Evolutionary conservation across 495 filamentous ascomycete genomes (phyloP).

Genomic region (Talaromyces adpressus): DNA sequence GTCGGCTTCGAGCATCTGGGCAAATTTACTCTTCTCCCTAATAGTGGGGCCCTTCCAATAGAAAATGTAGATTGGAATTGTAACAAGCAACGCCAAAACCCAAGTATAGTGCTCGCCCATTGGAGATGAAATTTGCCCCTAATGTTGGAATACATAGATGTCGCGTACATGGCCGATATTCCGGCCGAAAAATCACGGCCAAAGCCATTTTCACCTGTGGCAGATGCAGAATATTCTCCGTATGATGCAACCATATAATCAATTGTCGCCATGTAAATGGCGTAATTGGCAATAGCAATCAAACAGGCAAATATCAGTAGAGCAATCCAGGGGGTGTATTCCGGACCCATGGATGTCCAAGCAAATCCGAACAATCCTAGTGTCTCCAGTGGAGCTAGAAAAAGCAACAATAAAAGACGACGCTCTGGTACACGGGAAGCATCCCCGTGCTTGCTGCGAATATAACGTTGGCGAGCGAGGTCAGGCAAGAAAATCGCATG

Average conservation of each 20-base stretch:
- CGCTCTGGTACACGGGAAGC: constrained; percentile 49
- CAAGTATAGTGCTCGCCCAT: constrained; percentile 29
- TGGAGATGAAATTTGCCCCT: constrained; percentile 17
- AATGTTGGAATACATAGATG: constrained; percentile 19
- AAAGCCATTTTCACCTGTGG: constrained; percentile 64
- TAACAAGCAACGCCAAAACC: constrained; percentile 26
- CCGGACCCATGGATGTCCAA: constrained; percentile 56
- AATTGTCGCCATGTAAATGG: constrained; percentile 74
- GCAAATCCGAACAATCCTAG: constrained; percentile 66
- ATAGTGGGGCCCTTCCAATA: constrained; percentile 35
- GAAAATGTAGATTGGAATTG: constrained; percentile 34
- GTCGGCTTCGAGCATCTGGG: constrained; percentile 18
- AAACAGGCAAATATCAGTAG: constrained; percentile 51
- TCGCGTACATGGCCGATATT: constrained; percentile 39
- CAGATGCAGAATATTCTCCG: constrained; percentile 70
- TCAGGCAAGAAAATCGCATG: constrained; percentile 59
- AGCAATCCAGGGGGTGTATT: constrained; percentile 53
- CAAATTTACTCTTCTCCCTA: constrained; percentile 31
- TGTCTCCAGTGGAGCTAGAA: constrained; percentile 56
- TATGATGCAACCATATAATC: constrained; percentile 84
- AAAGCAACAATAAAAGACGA: constrained; percentile 50
- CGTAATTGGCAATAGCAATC: constrained; percentile 65
- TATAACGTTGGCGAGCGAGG: constrained; percentile 44
- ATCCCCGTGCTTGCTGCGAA: constrained; percentile 39
- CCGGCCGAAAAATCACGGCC: constrained; percentile 42